Evolutionary conservation across 805 yeast species (phyloP).

Genomic region (Candida pini): DNA sequence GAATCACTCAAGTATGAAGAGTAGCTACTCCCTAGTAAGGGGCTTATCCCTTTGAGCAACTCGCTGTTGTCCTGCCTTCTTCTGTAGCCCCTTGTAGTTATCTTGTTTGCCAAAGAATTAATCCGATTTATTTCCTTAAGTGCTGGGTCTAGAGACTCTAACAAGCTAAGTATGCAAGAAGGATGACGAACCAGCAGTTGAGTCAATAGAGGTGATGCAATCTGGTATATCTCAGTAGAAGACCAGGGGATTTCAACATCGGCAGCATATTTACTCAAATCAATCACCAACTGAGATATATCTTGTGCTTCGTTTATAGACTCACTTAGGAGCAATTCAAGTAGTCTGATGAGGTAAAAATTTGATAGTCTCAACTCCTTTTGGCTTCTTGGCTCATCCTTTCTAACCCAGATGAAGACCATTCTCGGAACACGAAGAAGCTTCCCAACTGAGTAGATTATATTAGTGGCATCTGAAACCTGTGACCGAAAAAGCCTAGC

Average conservation of each 20-base stretch:
- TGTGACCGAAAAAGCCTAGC: too few species aligned
- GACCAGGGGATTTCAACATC: slow-evolving; percentile 8
- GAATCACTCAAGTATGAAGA: slow-evolving; percentile 11
- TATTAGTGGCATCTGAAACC: too few species aligned
- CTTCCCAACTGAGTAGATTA: too few species aligned
- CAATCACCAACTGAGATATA: not conserved
- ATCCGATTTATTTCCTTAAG: slow-evolving; percentile 6
- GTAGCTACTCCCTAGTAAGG: slow-evolving; percentile 12
- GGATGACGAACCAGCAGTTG: too few species aligned
- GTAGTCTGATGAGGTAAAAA: slow-evolving; percentile 1
- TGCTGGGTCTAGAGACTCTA: slow-evolving; percentile 3
- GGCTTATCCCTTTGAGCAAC: slow-evolving; percentile 12
- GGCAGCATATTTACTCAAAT: slow-evolving; percentile 1
- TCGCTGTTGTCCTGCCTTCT: slow-evolving; percentile 2
- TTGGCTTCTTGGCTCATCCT: slow-evolving; percentile 6
- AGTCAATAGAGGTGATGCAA: too few species aligned
- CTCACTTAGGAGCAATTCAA: too few species aligned
- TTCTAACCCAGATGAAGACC: slow-evolving; percentile 10
- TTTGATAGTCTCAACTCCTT: slow-evolving; percentile 1
- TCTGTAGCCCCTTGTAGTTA: slow-evolving; percentile 13
- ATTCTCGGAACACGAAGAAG: too few species aligned
- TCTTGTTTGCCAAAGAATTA: slow-evolving; percentile 5
- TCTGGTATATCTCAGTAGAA: not conserved
- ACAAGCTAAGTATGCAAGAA: too few species aligned
- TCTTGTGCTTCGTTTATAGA: too few species aligned